These are phyloP conservation scores for Truncatella angustata DNA, from an alignment of 2,329 filamentous ascomycete genomes.

Conservation along the genomic window DNA sequence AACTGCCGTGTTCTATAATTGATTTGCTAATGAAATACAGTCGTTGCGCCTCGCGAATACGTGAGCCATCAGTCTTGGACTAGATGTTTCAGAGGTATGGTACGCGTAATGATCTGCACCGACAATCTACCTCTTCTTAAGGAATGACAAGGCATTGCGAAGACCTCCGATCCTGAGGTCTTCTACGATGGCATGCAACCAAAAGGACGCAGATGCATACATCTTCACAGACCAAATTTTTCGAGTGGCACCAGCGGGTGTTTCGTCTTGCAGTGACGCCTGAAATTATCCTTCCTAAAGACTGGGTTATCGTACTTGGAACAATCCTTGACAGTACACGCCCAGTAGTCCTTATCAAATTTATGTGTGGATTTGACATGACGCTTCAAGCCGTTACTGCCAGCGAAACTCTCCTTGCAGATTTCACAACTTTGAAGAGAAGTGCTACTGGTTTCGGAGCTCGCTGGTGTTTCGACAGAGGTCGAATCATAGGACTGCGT, in stretches of 20 bases:
- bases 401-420: not conserved
- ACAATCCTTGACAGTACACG: constrained; percentile 3
- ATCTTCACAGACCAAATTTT: constrained; percentile 6
- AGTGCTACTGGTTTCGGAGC: not conserved
- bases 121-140: not conserved
- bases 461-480: not conserved
- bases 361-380: constrained; percentile 2
- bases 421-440: not conserved
- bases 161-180: constrained; percentile 6
- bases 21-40: not conserved
- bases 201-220: not conserved
- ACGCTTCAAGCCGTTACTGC: not conserved
- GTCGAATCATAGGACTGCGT: not conserved
- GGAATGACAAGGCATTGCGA: not conserved
- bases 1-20: not conserved
- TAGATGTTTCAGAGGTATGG: not conserved
- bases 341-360: constrained; percentile 4
- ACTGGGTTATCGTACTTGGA: not conserved
- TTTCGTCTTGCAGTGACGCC: not conserved
- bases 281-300: constrained; percentile 5
- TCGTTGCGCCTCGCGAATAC: not conserved
- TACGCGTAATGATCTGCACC: not conserved
- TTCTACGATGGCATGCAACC: not conserved
- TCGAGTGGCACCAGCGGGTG: not conserved
- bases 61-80: not conserved